phyloP scores from a whole-genome alignment of 768 basidiomycete genomes.

The Lanmaoa rubissima region DNA sequence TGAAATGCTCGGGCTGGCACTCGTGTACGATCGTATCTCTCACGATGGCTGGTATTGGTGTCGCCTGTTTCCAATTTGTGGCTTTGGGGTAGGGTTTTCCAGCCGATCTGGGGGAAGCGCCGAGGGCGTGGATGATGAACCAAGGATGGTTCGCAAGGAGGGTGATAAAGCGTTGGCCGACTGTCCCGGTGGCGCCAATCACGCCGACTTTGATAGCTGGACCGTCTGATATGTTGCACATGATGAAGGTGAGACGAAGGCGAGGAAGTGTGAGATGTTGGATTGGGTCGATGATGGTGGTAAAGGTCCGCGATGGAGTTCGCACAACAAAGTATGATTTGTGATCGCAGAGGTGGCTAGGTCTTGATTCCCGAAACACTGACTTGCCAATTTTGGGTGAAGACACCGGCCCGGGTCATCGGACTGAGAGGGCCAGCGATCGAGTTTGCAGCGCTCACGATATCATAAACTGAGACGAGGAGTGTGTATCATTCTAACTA shows the following conservation, averaged over 20 bases:
- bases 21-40: constrained; percentile 59
- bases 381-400: constrained; percentile 6
- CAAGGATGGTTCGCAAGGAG: constrained; percentile 87
- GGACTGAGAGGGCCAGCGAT: not conserved
- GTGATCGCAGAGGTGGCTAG: not conserved
- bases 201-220: constrained; percentile 59
- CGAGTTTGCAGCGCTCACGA: not conserved
- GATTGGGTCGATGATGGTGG: not conserved
- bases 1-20: constrained; percentile 76
- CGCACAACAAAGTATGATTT: not conserved
- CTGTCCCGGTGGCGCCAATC: constrained; percentile 89
- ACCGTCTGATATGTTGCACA: constrained; percentile 22
- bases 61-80: constrained; percentile 84
- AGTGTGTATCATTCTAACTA: not conserved
- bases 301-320: not conserved
- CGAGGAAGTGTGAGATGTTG: not conserved
- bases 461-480: not conserved
- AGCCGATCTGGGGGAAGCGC: constrained; percentile 85
- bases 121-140: constrained; percentile 83
- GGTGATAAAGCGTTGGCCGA: constrained; percentile 92
- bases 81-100: constrained; percentile 76
- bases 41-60: constrained; percentile 67
- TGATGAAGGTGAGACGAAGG: constrained; percentile 1
- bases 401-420: no score
- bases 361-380: not conserved